Evolutionary conservation across 192 early-diverging fungal species (phyloP), one percentile per base, ranked within the genome.

Genomic region (Rhizoclosmatium globosum): DNA sequence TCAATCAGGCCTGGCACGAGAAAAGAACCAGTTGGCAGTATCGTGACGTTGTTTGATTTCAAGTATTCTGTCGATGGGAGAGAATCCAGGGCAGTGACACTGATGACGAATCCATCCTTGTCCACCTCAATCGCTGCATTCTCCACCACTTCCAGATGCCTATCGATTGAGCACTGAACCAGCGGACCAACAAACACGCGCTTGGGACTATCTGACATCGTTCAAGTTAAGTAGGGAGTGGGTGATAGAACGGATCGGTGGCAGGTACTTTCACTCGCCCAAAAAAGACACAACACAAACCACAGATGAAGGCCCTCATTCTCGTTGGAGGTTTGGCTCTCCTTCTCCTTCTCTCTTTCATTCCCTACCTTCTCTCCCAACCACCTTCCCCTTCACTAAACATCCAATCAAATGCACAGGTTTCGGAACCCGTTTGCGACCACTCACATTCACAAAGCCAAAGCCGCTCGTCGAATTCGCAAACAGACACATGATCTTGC

Each of bases 391-490:
- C 31, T n/a, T 31, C 11, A 64, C 62, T 11, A n/a, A 31, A 39
- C 1, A 31, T 23, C 31, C 17, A n/a, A n/a, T 64, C 62, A 57
- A 64, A 46, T 57, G 19, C 48, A 11, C 81, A 95, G 95, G 98
- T 66, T 99, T 97, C 84, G 98, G 98, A 80, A 99, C 98, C 62
- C 94, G 98, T 83, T 92, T 99, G 81, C 92, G 98, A 47, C 98
- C 98, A 57, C 90, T 99, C 67, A 99, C 98, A 19, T 89, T 99
- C 71, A 93, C 97, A 58, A 88, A 96, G 57, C 98, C 98, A 72
- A 99, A 99, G 88, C 98, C 98, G 60, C 90, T 99, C 62, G 97
- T 99, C n/a, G 97, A 99, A 87, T 99, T 99, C 87, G 95, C 95
- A 47, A 99, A 99, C 91, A 94, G 91, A 85, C 97, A 95, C 71